Evolutionary conservation across 1,284 basidiomycete species (phyloP), one percentile per base, ranked within the genome.

Genomic region (Apiotrichum sp.): DNA sequence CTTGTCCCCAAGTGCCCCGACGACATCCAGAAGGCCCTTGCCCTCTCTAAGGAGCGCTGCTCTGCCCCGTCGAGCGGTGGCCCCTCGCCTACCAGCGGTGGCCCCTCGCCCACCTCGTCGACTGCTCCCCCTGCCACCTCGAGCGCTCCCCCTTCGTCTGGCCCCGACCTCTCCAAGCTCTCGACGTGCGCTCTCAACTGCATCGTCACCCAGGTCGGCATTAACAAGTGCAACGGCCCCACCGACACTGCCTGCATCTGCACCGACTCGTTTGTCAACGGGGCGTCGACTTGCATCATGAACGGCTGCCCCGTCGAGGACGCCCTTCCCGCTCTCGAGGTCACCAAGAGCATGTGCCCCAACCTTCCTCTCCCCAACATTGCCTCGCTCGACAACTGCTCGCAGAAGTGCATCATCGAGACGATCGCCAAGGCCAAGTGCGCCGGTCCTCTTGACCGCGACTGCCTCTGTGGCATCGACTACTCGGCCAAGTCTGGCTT

Each of bases 201-300:
- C 16, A 33, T 57, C 50, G 7, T 57, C 2, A 16, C 29, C 31
- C 13, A 36, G 22, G 29, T 55, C 36, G 6, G 2, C 10, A 32
- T 29, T 14, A 10, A 32, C 6, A 43, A 43, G 13, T 55, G 53
- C 42, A 40, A 2, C 16, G 47, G 47, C 10, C 55, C 55, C 36
- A 52, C 47, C 8, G 55, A 57, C 50, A 36, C 42, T 6, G 31
- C 29, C 8, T 57, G 55, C 47, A 49, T 57, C 41, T 57, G 55
- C 42, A 43, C 46, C 7, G 16, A 34, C 2, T 3, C 6, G 11
- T 57, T 49, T 33, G 22, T 43, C 11, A 49, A 52, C 42, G 31
- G 34, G 5, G 55, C 47, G 10, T 7, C 41, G 3, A 6, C 8
- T 1, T 46, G 46, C 42, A 43, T 57, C 41, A 31, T 41, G 9